A percentile compares a stretch with the other conserved stretches of the same genome.
Evolutionary conservation across 2,329 filamentous ascomycete genomes (phyloP).

Genomic region (Grosmannia serpens): DNA sequence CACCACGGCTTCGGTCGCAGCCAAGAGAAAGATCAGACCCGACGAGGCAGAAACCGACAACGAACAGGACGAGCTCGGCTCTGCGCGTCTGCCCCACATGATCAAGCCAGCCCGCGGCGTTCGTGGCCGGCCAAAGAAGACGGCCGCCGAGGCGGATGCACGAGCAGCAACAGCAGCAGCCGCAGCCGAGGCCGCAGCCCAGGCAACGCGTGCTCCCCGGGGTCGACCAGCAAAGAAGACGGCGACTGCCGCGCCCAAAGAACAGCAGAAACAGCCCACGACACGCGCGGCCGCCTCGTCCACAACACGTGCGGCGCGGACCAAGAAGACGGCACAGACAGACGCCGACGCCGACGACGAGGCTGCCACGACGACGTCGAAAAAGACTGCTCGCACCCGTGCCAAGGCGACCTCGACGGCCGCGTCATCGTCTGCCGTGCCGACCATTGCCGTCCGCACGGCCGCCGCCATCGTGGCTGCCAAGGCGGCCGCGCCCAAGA

Average conservation of each 20-base stretch:
- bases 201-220: slow-evolving; percentile 14
- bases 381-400: too few species aligned
- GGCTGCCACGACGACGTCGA: background rate
- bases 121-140: slow-evolving; percentile 37
- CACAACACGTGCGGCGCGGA: slow-evolving; percentile 12
- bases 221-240: slow-evolving; percentile 21
- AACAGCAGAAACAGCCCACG: background rate
- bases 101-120: slow-evolving; percentile 25
- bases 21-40: slow-evolving; percentile 42
- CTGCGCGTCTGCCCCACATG: slow-evolving; percentile 9
- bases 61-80: slow-evolving; percentile 20
- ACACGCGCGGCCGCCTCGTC: slow-evolving; percentile 3
- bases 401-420: slow-evolving; percentile 3
- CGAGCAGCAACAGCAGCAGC: slow-evolving; percentile 24
- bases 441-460: slow-evolving; percentile 24
- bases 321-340: slow-evolving; percentile 16
- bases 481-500: slow-evolving; percentile 38
- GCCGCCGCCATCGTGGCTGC: slow-evolving; percentile 21
- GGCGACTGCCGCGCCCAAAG: slow-evolving; percentile 14
- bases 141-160: slow-evolving; percentile 25
- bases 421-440: slow-evolving; percentile 21
- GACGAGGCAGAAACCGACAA: slow-evolving; percentile 38
- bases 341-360: background rate
- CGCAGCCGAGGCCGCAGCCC: slow-evolving; percentile 7
- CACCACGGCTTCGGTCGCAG: slow-evolving; percentile 16